Percentiles rank a stretch among this genome's conserved stretches.
Conservation (phyloP, 2,329 filamentous ascomycete genomes). For the Cordyceps fumosorosea region DNA sequence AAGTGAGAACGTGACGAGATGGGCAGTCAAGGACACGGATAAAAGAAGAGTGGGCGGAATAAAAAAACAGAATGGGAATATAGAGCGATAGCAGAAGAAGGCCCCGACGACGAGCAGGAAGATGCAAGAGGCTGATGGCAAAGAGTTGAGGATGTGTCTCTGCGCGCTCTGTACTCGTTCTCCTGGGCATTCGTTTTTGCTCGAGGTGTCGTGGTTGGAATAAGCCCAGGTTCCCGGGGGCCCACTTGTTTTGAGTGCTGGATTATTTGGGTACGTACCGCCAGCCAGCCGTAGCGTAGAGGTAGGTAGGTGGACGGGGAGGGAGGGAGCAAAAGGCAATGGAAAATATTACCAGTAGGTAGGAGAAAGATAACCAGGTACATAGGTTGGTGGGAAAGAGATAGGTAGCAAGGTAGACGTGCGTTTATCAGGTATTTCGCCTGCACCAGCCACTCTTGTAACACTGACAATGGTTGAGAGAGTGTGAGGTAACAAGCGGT, state of each 20-base stretch:
- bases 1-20: constrained; percentile 13
- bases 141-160: constrained; percentile 14
- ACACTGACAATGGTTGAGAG: neutral
- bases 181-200: constrained; percentile 31
- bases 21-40: neutral
- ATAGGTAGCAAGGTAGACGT: neutral
- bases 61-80: constrained; percentile 13
- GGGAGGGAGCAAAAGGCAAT: neutral
- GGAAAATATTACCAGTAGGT: too few species aligned
- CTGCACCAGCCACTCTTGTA: neutral
- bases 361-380: too few species aligned
- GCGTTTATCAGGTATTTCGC: neutral
- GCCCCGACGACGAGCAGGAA: constrained; percentile 14
- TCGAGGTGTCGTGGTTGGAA: constrained; percentile 35
- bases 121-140: constrained; percentile 19
- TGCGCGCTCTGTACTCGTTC: constrained; percentile 20
- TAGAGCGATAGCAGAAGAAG: constrained; percentile 11
- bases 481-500: neutral
- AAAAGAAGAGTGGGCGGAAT: constrained; percentile 11
- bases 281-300: neutral
- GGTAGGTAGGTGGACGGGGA: neutral
- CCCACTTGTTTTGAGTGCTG: constrained; percentile 8
- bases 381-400: too few species aligned
- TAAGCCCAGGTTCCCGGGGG: constrained; percentile 24
- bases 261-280: constrained; percentile 6